Evolutionary conservation across 2,329 filamentous ascomycete species (phyloP).

Genomic region (Pseudocercospora eumusae): DNA sequence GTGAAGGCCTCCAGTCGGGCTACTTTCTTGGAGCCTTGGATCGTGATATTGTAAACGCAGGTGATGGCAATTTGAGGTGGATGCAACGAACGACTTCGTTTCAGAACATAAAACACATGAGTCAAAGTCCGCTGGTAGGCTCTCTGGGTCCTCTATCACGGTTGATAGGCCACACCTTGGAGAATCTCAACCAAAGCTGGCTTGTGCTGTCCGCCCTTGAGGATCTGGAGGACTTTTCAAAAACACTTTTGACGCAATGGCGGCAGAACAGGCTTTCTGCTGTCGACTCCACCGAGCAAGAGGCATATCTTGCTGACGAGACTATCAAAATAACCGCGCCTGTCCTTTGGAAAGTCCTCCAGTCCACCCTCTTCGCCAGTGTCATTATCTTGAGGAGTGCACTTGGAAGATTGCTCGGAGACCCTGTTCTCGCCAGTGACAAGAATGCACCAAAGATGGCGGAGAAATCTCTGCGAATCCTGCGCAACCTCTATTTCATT

Average conservation of each 20-base stretch:
- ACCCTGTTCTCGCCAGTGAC: slow-evolving; percentile 56
- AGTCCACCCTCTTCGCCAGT: slow-evolving; percentile 72
- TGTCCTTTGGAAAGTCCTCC: slow-evolving; percentile 72
- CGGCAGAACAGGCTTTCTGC: slow-evolving; percentile 70
- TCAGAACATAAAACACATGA: slow-evolving; percentile 58
- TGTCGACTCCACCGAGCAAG: slow-evolving; percentile 69
- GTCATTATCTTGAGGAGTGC: slow-evolving; percentile 75
- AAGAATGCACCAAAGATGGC: slow-evolving; percentile 66
- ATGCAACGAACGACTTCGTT: slow-evolving; percentile 60
- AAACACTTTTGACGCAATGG: slow-evolving; percentile 71
- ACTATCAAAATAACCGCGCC: slow-evolving; percentile 67
- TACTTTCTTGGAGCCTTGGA: slow-evolving; percentile 73
- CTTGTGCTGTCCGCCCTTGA: slow-evolving; percentile 59
- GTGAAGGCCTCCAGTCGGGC: slow-evolving; percentile 73
- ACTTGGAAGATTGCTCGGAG: slow-evolving; percentile 64
- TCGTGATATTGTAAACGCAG: slow-evolving; percentile 62
- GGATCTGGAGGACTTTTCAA: slow-evolving; percentile 66
- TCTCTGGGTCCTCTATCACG: slow-evolving; percentile 68
- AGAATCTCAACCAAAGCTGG: slow-evolving; percentile 56
- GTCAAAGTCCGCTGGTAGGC: slow-evolving; percentile 62
- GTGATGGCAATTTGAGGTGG: slow-evolving; percentile 64
- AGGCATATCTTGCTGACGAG: slow-evolving; percentile 62
- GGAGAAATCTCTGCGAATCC: slow-evolving; percentile 68
- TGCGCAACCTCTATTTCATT: slow-evolving; percentile 80
- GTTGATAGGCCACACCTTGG: slow-evolving; percentile 64